Conservation (phyloP, 441 rosid genomes). For the Croton setiger region DNA sequence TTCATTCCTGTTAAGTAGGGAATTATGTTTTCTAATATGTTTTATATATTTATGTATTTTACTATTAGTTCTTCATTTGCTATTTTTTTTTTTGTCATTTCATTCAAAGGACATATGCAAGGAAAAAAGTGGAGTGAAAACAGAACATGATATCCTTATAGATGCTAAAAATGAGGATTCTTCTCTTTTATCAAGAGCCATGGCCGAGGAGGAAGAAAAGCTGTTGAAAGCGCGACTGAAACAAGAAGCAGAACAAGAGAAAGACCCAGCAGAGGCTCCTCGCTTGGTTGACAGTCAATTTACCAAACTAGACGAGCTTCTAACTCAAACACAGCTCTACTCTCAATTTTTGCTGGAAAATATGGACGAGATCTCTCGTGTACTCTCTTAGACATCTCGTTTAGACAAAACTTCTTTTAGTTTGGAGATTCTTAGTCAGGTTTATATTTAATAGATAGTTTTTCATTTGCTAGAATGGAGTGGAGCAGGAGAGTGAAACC, state of each 20-base stretch:
- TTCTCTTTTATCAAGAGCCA: constrained; percentile 45
- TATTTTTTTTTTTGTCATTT: constrained; percentile 1
- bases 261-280: constrained; percentile 33
- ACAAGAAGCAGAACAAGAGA: constrained; percentile 33
- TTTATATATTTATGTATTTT: neutral
- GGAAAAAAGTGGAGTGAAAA: constrained; percentile 23
- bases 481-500: constrained; percentile 42
- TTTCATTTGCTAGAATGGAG: constrained; percentile 46
- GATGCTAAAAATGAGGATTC: constrained; percentile 50
- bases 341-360: constrained; percentile 84
- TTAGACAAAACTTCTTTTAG: constrained; percentile 9
- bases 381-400: constrained; percentile 29
- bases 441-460: constrained; percentile 18
- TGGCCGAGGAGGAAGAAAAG: constrained; percentile 69
- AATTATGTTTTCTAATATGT: neutral
- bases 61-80: neutral
- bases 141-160: constrained; percentile 42
- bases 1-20: neutral
- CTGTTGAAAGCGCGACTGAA: constrained; percentile 47
- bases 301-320: constrained; percentile 76
- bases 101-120: constrained; percentile 50
- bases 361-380: constrained; percentile 80
- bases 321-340: constrained; percentile 82
- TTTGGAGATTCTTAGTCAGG: constrained; percentile 5
- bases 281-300: constrained; percentile 53